These are phyloP conservation scores for Chondrus crispus DNA, from an alignment of 23 red algal species.

Conservation along the genomic window DNA sequence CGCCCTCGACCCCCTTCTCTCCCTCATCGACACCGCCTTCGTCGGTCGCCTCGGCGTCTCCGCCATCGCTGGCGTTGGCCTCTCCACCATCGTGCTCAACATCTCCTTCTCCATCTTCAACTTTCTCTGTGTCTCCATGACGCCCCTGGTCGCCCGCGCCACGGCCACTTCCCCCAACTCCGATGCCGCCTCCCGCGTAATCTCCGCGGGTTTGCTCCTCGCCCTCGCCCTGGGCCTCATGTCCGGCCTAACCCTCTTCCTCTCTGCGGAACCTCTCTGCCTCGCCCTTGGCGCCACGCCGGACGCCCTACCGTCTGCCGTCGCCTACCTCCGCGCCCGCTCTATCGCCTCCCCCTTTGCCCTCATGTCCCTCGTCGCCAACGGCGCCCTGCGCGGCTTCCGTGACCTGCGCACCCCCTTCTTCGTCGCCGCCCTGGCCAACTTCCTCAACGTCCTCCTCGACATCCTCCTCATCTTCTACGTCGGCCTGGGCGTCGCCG, in stretches of 20 bases:
- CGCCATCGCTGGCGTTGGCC: conserved; percentile 71
- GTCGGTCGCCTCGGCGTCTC: conserved; percentile 54
- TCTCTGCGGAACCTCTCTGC: conserved; percentile 12
- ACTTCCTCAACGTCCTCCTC: conserved; percentile 58
- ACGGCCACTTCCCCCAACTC: neutral
- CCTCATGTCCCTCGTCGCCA: conserved; percentile 43
- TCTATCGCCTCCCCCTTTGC: conserved; percentile 57
- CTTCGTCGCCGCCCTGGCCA: conserved; percentile 50
- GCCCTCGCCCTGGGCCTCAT: conserved; percentile 32
- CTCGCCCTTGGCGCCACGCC: conserved; percentile 20
- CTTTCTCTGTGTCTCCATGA: conserved; percentile 63
- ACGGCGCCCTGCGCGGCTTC: conserved; percentile 63
- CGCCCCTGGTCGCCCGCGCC: conserved; percentile 47
- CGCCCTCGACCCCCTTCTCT: conserved; percentile 68
- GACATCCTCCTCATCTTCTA: conserved; percentile 72
- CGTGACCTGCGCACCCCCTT: conserved; percentile 68
- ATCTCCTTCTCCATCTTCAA: conserved; percentile 75
- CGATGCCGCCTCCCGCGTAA: conserved; percentile 12
- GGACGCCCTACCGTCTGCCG: conserved; percentile 25
- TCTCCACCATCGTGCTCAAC: conserved; percentile 59
- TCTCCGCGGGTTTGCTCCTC: conserved; percentile 40
- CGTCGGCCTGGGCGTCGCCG: conserved; percentile 42
- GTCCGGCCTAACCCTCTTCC: neutral
- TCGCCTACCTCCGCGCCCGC: conserved; percentile 56
- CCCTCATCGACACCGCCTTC: conserved; percentile 82